Conservation (phyloP, 2,329 filamentous ascomycete genomes). For the Xylariaceae sp. region DNA sequence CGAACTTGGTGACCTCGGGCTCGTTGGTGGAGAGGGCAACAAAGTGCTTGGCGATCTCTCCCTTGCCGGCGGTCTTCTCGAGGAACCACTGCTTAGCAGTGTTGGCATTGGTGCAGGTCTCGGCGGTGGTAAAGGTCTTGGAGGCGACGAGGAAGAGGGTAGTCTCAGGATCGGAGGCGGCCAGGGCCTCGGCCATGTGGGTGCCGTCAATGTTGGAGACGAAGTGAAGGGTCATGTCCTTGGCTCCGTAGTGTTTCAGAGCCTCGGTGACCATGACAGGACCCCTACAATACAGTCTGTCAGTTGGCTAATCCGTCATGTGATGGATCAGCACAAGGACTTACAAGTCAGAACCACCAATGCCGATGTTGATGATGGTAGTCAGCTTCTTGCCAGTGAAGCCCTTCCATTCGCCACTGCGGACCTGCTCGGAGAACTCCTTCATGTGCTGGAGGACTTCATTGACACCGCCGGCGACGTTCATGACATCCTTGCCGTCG, state of each 20-base stretch:
- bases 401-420: slow-evolving; percentile 94
- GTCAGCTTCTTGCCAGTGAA: slow-evolving; percentile 96
- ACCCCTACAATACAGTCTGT: slow-evolving; percentile 53
- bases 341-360: slow-evolving; percentile 96
- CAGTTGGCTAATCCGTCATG: not conserved
- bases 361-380: slow-evolving; percentile 95
- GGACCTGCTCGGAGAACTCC: slow-evolving; percentile 92
- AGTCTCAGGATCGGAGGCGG: slow-evolving; percentile 86
- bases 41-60: slow-evolving; percentile 96
- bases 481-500: slow-evolving; percentile 88
- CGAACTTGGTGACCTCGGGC: slow-evolving; percentile 93
- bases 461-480: slow-evolving; percentile 82
- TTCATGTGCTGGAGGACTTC: slow-evolving; percentile 94
- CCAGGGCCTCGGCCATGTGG: slow-evolving; percentile 91
- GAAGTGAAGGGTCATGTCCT: slow-evolving; percentile 87
- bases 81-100: slow-evolving; percentile 97
- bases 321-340: slow-evolving; percentile 33
- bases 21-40: slow-evolving; percentile 97
- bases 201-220: slow-evolving; percentile 99
- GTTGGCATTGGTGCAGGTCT: slow-evolving; percentile 96
- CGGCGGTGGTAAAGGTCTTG: slow-evolving; percentile 98
- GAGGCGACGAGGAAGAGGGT: slow-evolving; percentile 98
- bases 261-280: slow-evolving; percentile 99
- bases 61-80: slow-evolving; percentile 69
- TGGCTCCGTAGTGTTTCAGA: slow-evolving; percentile 87